Base-by-base conservation (phyloP, 208 protist species). In the Zelonia costaricensis region DNA sequence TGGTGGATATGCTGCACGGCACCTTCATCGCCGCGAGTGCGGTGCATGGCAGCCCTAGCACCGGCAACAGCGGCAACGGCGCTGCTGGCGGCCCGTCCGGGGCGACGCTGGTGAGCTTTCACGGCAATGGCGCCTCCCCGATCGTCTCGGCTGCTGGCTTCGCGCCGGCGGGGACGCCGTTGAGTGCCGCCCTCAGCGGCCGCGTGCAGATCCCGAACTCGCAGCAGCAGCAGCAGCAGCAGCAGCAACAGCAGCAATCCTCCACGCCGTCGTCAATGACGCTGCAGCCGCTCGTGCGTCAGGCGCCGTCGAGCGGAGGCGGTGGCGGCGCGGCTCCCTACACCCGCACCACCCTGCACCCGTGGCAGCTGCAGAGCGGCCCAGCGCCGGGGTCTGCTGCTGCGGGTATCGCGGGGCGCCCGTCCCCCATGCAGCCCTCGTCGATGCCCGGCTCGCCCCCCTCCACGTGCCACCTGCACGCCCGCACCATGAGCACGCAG, bases 401-500 rank as follows among this genome's bases (percentile, higher is more conserved):
- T n/a, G n/a, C n/a, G n/a, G 47, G 47, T 33, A 53, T n/a, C n/a
- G n/a, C n/a, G n/a, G n/a, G n/a, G n/a, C n/a, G 47, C 5, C 47
- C 23, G 31, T 53, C 28, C 47, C 30, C 49, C 12, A 27, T 55
- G 43, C 30, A 49, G 23, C 8, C 48, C 4, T 38, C 54, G 46
- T 64, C 58, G 20, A 6, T 53, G 22, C 47, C 40, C 7, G 45
- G 39, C 0, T 71, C 63, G 25, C 53, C 63, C 4, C 18, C 51
- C 33, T 43, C 44, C 8, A 43, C 27, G 27, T 69, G 44, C 38
- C 52, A 62, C 53, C 23, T 12, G 18, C 49, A 55, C 30, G 20
- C 20, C 4, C 65, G 49, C 33, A 71, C 56, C 23, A 30, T 64
- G 23, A 71, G 65, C 25, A 45, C 56, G 13, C 65, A 49, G 18